Base-by-base conservation (phyloP, 257 asterid species). In the Solanum verrucosum region DNA sequence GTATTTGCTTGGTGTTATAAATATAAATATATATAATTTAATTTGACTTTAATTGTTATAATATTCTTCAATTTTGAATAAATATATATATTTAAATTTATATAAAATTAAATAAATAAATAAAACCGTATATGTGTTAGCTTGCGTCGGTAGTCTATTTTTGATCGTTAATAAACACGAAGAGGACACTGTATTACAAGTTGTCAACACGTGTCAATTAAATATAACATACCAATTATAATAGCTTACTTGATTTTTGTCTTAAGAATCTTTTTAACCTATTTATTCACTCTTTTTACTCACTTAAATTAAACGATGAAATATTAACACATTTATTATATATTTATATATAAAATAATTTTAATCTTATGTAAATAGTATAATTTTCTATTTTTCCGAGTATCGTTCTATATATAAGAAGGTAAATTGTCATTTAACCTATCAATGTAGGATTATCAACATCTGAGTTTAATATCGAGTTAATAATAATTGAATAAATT, bases 191-290 rank as follows among this genome's bases (percentile, higher is more conserved):
- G 68, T 15, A 11, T 81, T 6, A 81, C 35, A 60, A 81, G 18
- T 16, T 81, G 85, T 9, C 68, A 46, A 65, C 85, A 81, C 68
- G 85, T 81, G 85, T 52, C 63, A 52, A 52, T 52, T 52, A 52
- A 52, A 52, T 13, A 52, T 52, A 2, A 20, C n/a, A 18, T 3
- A 56, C 65, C n/a, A 56, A 6, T 56, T 56, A 44, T 44, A 44
- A 13, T 44, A 56, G 65, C 65, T 6, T 56, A 56, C 23, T 6
- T 56, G n/a, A 6, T 0, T 56, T 56, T 56, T 56, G 65, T 56
- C 21, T 2, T 27, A 10, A 63, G 7, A n/a, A 4, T 63, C 15
- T 12, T 29, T 72, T 73, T 72, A 0, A 72, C 27, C 15, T 34
- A 72, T 52, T 18, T 52, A 52, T 52, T 52, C 9, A 46, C 18